A percentile compares a stretch with the other conserved stretches of the same genome.
Evolutionary conservation across 106 monocot species (phyloP).

Genomic region (Dendrobium officinale): DNA sequence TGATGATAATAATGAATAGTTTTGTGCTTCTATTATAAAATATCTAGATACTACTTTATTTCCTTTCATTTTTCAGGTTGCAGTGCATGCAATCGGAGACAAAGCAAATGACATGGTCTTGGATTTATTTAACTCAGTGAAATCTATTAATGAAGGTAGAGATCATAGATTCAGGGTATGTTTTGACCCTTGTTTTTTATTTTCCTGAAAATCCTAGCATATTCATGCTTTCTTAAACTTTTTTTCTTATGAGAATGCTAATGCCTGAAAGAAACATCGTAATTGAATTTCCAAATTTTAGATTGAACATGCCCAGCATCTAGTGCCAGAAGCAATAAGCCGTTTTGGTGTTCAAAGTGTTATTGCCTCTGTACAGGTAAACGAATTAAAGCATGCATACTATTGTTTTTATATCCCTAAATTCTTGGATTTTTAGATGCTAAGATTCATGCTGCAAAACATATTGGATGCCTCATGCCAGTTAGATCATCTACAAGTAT

Average conservation of each 20-base stretch:
- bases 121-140: constrained; percentile 50
- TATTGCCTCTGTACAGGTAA: constrained; percentile 96
- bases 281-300: constrained; percentile 17
- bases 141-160: constrained; percentile 45
- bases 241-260: background rate
- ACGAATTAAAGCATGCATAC: background rate
- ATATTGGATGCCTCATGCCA: background rate
- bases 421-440: background rate
- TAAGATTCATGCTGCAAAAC: background rate
- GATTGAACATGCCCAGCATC: constrained; percentile 98
- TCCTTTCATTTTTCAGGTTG: constrained; percentile 43
- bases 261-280: background rate
- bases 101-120: constrained; percentile 94
- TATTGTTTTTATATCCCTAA: background rate
- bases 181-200: background rate
- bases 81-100: constrained; percentile 96
- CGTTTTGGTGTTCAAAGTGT: constrained; percentile 71
- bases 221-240: background rate
- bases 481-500: no score
- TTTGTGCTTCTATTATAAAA: background rate
- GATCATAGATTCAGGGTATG: constrained; percentile 91
- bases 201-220: background rate
- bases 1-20: background rate
- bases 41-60: background rate
- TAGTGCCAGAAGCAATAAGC: constrained; percentile 35